phyloP scores from a whole-genome alignment of 2,329 filamentous ascomycete species.

The Talaromyces sp. region DNA sequence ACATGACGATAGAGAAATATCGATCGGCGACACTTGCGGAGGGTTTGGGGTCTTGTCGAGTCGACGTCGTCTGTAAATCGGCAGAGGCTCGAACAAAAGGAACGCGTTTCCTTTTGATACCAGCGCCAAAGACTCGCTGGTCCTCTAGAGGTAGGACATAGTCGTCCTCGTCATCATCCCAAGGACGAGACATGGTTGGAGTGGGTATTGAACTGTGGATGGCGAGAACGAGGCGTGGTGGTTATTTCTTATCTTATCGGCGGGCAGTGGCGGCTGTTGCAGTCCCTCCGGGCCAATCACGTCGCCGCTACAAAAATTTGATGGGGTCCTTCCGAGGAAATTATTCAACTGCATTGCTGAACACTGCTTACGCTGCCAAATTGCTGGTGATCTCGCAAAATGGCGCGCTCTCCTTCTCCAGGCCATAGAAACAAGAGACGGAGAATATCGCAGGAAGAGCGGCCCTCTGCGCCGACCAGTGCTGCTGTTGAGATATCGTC shows the following conservation, averaged over 20 bases:
- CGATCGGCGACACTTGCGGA: constrained; percentile 29
- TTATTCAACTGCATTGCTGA: neutral
- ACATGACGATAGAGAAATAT: constrained; percentile 45
- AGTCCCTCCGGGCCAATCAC: constrained; percentile 1
- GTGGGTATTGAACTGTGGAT: neutral
- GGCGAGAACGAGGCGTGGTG: neutral
- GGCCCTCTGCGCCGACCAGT: constrained; percentile 5
- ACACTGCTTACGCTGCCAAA: neutral
- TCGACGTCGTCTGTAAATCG: constrained; percentile 18
- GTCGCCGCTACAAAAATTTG: constrained; percentile 2
- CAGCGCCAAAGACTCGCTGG: constrained; percentile 57
- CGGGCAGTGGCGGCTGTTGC: neutral
- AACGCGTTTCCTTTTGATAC: constrained; percentile 57
- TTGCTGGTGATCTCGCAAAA: constrained; percentile 11
- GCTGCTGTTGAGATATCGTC: constrained; percentile 31
- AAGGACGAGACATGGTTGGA: neutral
- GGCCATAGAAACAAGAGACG: constrained; percentile 33
- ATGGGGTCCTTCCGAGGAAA: neutral
- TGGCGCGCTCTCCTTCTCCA: constrained; percentile 30
- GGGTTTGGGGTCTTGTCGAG: constrained; percentile 19
- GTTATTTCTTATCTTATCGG: constrained; percentile 11
- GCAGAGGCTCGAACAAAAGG: constrained; percentile 53
- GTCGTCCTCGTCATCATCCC: constrained; percentile 46
- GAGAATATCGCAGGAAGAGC: constrained; percentile 27
- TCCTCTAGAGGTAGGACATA: constrained; percentile 55